These are phyloP conservation scores for Auricularia sp. DNA, from an alignment of 768 basidiomycete species.

Conservation along the genomic window DNA sequence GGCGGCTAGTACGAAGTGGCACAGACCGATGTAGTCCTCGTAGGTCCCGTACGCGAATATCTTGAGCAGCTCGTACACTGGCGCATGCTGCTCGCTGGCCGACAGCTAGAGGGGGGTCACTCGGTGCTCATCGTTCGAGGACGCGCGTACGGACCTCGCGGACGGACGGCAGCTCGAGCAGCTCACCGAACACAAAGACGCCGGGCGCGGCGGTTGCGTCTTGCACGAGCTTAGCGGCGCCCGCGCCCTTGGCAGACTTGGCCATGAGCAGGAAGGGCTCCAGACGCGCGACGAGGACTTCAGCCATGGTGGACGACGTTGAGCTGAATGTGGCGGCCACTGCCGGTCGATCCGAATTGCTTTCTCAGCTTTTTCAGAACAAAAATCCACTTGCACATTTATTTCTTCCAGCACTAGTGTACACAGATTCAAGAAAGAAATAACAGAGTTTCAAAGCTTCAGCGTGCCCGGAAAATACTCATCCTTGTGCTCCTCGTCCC, in stretches of 20 bases:
- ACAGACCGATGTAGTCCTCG: slow-evolving; percentile 67
- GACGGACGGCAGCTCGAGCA: slow-evolving; percentile 73
- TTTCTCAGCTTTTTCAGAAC: too few relatives aligned
- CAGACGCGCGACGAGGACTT: slow-evolving; percentile 46
- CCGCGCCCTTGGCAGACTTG: slow-evolving; percentile 85
- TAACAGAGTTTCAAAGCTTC: too few relatives aligned
- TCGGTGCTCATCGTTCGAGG: background rate
- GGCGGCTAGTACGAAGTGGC: background rate
- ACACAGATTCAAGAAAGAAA: too few relatives aligned
- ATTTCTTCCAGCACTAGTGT: too few relatives aligned
- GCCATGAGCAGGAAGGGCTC: slow-evolving; percentile 90
- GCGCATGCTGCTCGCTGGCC: slow-evolving; percentile 50
- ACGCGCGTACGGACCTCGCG: slow-evolving; percentile 51
- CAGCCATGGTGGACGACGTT: background rate
- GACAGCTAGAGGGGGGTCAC: slow-evolving; percentile 40
- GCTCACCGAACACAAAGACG: slow-evolving; percentile 85
- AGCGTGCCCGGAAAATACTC: background rate
- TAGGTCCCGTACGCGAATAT: slow-evolving; percentile 88
- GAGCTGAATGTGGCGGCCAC: background rate
- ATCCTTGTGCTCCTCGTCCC: background rate
- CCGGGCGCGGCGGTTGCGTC: slow-evolving; percentile 84
- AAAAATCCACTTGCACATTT: too few relatives aligned
- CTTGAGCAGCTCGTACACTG: slow-evolving; percentile 57
- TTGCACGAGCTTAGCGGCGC: slow-evolving; percentile 78
- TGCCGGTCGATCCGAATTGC: too few relatives aligned